phyloP scores from a whole-genome alignment of 2,329 filamentous ascomycete species.

The Beauveria sp. region DNA sequence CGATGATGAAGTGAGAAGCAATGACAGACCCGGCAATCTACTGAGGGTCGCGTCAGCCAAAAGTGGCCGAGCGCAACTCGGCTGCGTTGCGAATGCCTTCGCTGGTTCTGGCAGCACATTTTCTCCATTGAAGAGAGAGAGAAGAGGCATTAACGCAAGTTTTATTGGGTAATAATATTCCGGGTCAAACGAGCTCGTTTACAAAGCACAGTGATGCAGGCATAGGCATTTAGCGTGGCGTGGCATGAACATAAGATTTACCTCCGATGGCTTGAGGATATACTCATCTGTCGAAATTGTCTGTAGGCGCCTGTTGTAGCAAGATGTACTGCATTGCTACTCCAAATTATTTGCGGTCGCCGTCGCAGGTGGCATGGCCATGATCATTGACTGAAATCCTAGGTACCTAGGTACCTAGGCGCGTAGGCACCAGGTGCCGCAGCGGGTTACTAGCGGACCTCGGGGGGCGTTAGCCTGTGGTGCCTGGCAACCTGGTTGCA shows the following conservation, averaged over 20 bases:
- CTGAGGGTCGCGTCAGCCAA: background rate
- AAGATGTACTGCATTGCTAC: too few relatives aligned
- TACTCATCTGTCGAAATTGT: too few relatives aligned
- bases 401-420: too few relatives aligned
- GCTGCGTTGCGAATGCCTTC: constrained; percentile 39
- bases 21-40: background rate
- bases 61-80: constrained; percentile 27
- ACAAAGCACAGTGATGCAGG: background rate
- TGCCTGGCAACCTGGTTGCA: background rate
- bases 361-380: too few relatives aligned
- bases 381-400: too few relatives aligned
- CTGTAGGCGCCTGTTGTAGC: too few relatives aligned
- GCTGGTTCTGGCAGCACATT: constrained; percentile 42
- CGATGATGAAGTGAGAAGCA: constrained; percentile 41
- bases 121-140: constrained; percentile 66
- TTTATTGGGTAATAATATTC: constrained; percentile 39
- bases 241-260: too few relatives aligned
- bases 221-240: background rate
- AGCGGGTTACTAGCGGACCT: too few relatives aligned
- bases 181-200: background rate
- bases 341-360: too few relatives aligned
- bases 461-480: too few relatives aligned
- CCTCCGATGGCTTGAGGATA: background rate
- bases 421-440: too few relatives aligned
- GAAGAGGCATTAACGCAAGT: constrained; percentile 53